These are phyloP conservation scores for Ministeria vibrans DNA, from an alignment of 78 protist species.

Conservation along the genomic window DNA sequence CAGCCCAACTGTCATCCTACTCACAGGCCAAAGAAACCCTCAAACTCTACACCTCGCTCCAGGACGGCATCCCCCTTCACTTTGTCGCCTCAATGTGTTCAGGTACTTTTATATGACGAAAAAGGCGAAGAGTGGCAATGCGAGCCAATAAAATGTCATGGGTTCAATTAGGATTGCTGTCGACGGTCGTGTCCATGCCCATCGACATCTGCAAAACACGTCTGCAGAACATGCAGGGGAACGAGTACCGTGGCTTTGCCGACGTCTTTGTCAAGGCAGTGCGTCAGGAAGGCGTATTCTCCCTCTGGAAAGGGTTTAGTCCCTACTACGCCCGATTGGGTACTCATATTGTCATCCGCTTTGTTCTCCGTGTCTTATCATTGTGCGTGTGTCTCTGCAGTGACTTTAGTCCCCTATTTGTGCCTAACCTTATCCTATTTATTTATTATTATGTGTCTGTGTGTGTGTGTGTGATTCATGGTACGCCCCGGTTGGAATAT, in stretches of 20 bases:
- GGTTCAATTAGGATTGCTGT: no score
- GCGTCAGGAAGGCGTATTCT: background rate
- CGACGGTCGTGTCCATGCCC: constrained; percentile 21
- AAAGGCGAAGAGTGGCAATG: no score
- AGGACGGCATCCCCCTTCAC: background rate
- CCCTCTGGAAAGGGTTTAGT: constrained; percentile 39
- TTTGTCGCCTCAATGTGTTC: background rate
- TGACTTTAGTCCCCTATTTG: no score
- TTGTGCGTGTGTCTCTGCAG: no score
- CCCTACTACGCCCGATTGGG: constrained; percentile 58
- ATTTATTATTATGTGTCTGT: no score
- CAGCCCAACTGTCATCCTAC: constrained; percentile 7
- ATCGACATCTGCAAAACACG: constrained; percentile 41
- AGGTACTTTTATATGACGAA: no score
- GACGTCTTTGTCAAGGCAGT: background rate
- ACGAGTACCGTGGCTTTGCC: background rate
- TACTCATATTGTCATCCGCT: constrained; percentile 62
- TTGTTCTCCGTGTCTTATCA: no score
- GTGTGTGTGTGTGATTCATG: no score
- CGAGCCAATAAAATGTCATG: no score
- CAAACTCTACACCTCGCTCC: background rate
- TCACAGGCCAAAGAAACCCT: constrained; percentile 1
- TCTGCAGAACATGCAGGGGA: background rate
- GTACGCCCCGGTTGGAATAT: no score
- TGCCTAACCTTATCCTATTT: no score